These are phyloP conservation scores for Pseudocercospora fuligena DNA, from an alignment of 2,329 filamentous ascomycete species.

Conservation along the genomic window DNA sequence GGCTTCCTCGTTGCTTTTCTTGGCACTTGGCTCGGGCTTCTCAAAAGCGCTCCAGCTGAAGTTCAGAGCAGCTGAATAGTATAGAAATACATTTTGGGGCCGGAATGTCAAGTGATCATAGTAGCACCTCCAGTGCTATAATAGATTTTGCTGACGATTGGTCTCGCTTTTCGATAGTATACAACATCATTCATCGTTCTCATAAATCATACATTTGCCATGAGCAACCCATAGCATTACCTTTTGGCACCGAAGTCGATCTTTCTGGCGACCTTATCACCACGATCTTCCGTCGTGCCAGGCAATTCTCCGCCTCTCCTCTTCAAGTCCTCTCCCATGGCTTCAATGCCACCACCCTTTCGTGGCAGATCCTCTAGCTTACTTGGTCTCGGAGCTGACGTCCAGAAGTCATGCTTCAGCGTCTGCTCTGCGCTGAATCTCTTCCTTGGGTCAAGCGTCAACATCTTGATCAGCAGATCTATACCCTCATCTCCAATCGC, in stretches of 20 bases:
- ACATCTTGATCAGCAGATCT: slow-evolving; percentile 83
- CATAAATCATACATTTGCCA: neutral
- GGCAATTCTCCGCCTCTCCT: slow-evolving; percentile 74
- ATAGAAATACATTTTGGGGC: too few relatives aligned
- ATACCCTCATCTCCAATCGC: slow-evolving; percentile 82
- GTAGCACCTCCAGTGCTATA: too few relatives aligned
- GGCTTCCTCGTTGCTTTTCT: neutral
- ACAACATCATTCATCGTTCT: neutral
- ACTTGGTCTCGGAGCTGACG: slow-evolving; percentile 79
- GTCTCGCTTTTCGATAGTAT: neutral
- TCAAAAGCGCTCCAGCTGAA: neutral
- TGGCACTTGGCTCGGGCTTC: too few relatives aligned
- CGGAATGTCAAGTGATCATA: too few relatives aligned
- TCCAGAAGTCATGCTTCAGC: slow-evolving; percentile 86
- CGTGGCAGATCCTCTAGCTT: slow-evolving; percentile 79
- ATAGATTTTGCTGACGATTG: too few relatives aligned
- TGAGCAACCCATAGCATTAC: neutral
- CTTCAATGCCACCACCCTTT: slow-evolving; percentile 73
- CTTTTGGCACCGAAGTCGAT: slow-evolving; percentile 70
- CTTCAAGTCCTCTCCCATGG: slow-evolving; percentile 82
- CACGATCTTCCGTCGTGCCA: slow-evolving; percentile 55
- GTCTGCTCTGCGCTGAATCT: slow-evolving; percentile 78
- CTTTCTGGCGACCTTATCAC: slow-evolving; percentile 79
- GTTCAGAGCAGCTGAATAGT: neutral
- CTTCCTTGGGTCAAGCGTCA: slow-evolving; percentile 84